A percentile compares a stretch with the other conserved stretches of the same genome.
These are phyloP conservation scores for Pleurotus djamor DNA, from an alignment of 768 basidiomycete species.

Conservation along the genomic window DNA sequence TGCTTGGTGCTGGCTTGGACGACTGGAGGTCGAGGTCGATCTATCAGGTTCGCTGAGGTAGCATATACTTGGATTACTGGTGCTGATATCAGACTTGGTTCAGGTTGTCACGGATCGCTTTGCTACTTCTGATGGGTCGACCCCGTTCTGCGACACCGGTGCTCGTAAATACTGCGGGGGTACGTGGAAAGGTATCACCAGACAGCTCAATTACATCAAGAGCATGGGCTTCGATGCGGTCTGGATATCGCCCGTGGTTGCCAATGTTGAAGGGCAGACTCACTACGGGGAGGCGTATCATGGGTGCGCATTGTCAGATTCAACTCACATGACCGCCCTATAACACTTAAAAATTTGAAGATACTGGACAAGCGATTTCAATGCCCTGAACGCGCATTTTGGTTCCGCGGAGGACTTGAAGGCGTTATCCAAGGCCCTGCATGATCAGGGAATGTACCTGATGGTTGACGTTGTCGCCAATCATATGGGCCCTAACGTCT, in stretches of 20 bases:
- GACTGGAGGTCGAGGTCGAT: constrained; percentile 22
- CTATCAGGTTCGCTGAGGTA: constrained; percentile 13
- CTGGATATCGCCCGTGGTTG: constrained; percentile 73
- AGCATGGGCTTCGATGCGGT: constrained; percentile 73
- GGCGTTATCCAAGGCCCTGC: constrained; percentile 61
- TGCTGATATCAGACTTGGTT: background rate
- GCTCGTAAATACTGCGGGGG: constrained; percentile 68
- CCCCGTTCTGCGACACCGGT: constrained; percentile 49
- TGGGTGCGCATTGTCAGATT: too few species aligned
- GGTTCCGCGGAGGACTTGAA: constrained; percentile 75
- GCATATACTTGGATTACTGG: too few species aligned
- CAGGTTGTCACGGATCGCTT: constrained; percentile 69
- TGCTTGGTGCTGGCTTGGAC: constrained; percentile 3
- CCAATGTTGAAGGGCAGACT: constrained; percentile 58
- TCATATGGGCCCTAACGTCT: constrained; percentile 32
- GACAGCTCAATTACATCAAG: constrained; percentile 75
- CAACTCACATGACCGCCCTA: too few species aligned
- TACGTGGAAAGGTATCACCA: constrained; percentile 59
- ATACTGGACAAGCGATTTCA: constrained; percentile 50
- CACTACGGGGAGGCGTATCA: constrained; percentile 74
- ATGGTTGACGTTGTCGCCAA: constrained; percentile 81
- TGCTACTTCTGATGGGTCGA: constrained; percentile 45
- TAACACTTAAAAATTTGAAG: constrained; percentile 15
- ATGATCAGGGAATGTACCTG: constrained; percentile 57
- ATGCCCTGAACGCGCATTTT: constrained; percentile 60